A percentile compares a stretch with the other conserved stretches of the same genome.
Evolutionary conservation across 106 monocot genomes (phyloP).

Genomic region (Narthecium ossifragum): DNA sequence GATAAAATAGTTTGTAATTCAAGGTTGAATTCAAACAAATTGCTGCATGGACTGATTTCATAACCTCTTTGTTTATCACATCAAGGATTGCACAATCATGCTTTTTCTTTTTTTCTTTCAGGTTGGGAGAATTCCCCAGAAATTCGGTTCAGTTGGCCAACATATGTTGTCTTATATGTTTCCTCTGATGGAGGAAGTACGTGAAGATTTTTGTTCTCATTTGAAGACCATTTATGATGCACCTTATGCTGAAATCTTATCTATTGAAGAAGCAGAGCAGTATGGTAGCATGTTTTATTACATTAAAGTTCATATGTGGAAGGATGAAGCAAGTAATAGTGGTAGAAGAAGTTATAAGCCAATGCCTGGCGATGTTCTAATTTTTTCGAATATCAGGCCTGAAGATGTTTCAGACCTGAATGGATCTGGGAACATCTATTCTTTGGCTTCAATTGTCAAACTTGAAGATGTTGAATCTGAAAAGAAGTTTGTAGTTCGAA

Average conservation of each 20-base stretch:
- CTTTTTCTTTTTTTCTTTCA: slow-evolving; percentile 10
- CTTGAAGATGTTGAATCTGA: background rate
- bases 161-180: slow-evolving; percentile 5
- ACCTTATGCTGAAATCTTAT: slow-evolving; percentile 3
- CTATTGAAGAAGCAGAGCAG: background rate
- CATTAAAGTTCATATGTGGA: slow-evolving; percentile 3
- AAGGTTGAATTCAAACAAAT: background rate
- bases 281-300: background rate
- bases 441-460: slow-evolving; percentile 3
- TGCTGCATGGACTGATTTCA: background rate
- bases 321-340: background rate
- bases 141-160: slow-evolving; percentile 5
- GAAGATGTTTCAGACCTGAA: slow-evolving; percentile 5
- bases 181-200: slow-evolving; percentile 20
- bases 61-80: background rate
- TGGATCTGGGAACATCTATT: slow-evolving; percentile 2
- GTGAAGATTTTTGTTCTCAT: slow-evolving; percentile 4
- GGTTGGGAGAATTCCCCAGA: slow-evolving; percentile 14
- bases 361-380: slow-evolving; percentile 8
- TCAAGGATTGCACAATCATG: too few relatives aligned
- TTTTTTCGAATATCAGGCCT: slow-evolving; percentile 10
- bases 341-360: slow-evolving; percentile 7
- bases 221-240: background rate
- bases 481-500: slow-evolving; percentile 1
- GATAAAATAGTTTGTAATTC: background rate